A percentile compares a stretch with the other conserved stretches of the same genome.
Evolutionary conservation across 495 filamentous ascomycete species (phyloP).

Genomic region (Ramalina peruviana): DNA sequence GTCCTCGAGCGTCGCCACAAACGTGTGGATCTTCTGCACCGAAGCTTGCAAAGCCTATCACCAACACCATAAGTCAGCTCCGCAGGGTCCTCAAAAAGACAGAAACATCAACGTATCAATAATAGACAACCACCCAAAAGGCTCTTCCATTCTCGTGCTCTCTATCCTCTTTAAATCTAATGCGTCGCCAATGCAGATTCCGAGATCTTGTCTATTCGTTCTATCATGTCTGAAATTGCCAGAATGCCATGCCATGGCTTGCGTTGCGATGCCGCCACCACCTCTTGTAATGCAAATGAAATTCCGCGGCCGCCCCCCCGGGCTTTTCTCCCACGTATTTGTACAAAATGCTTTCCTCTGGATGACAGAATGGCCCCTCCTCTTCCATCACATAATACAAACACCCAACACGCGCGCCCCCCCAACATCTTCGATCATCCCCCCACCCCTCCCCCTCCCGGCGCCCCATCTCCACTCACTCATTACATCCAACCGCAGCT

Average conservation of each 20-base stretch:
- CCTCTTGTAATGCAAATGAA: neutral
- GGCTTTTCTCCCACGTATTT: too few species aligned
- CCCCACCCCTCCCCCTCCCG: too few species aligned
- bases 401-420: too few species aligned
- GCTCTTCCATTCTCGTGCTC: neutral
- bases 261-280: neutral
- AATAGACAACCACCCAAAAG: neutral
- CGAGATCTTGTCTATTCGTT: neutral
- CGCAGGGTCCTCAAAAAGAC: neutral
- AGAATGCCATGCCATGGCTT: neutral
- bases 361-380: too few species aligned
- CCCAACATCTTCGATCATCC: too few species aligned
- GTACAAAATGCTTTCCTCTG: too few species aligned
- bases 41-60: slow-evolving; percentile 72
- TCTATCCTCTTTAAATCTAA: neutral
- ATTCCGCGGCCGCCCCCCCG: too few species aligned
- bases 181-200: neutral
- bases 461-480: too few species aligned
- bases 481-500: too few species aligned
- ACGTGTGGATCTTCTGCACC: slow-evolving; percentile 70
- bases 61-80: slow-evolving; percentile 3
- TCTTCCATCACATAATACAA: too few species aligned
- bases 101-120: neutral
- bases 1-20: slow-evolving; percentile 68
- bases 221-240: neutral